Percentiles rank a stretch among this genome's conserved stretches.
These are phyloP conservation scores for Mortierella sp. DNA, from an alignment of 371 early-diverging fungal genomes.

Conservation along the genomic window DNA sequence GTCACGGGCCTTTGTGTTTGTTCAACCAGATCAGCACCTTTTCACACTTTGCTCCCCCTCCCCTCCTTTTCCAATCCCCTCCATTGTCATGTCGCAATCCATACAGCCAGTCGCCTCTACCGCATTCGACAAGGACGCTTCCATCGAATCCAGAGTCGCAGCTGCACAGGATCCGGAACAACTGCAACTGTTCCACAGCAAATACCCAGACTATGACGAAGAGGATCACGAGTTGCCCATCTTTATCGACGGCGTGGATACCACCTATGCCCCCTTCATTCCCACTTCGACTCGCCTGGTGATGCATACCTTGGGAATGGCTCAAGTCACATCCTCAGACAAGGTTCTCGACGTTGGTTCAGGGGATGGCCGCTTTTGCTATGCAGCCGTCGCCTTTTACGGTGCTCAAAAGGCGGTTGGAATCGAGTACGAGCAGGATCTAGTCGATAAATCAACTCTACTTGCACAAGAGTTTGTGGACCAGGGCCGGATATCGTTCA, in stretches of 20 bases:
- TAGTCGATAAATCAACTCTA: slow-evolving; percentile 58
- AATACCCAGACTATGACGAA: slow-evolving; percentile 43
- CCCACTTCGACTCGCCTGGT: slow-evolving; percentile 71
- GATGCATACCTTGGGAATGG: slow-evolving; percentile 63
- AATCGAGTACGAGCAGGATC: slow-evolving; percentile 63
- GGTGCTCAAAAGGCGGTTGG: slow-evolving; percentile 62
- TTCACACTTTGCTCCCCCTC: background rate
- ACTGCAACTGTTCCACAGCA: slow-evolving; percentile 11
- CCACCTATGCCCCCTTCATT: slow-evolving; percentile 69
- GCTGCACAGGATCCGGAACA: slow-evolving; percentile 73
- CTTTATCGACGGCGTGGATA: slow-evolving; percentile 67
- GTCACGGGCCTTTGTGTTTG: background rate
- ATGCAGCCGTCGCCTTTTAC: slow-evolving; percentile 62
- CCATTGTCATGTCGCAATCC: background rate
- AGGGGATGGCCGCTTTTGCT: slow-evolving; percentile 73
- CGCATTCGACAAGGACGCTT: background rate
- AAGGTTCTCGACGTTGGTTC: slow-evolving; percentile 71
- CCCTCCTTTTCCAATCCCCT: too few species aligned
- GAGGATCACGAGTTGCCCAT: slow-evolving; percentile 60
- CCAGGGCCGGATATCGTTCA: slow-evolving; percentile 52
- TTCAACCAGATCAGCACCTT: background rate
- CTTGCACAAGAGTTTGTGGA: slow-evolving; percentile 49
- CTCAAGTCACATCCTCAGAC: slow-evolving; percentile 55
- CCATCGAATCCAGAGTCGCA: background rate
- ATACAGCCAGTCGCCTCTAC: background rate